Evolutionary conservation across 2,329 filamentous ascomycete species (phyloP).

Genomic region (Fusarium sp.): DNA sequence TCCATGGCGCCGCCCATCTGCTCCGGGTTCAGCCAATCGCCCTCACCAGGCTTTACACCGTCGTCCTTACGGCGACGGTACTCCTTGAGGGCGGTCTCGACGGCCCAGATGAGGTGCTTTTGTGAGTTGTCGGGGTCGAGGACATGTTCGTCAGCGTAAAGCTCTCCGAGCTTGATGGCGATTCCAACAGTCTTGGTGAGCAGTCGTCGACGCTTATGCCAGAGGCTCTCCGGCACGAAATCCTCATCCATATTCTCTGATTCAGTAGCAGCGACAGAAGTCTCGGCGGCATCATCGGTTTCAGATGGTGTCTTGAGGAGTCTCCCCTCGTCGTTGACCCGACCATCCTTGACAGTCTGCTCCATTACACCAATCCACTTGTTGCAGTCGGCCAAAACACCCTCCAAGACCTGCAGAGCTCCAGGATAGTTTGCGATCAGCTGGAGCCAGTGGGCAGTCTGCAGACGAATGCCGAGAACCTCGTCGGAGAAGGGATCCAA

Average conservation of each 20-base stretch:
- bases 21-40: constrained; percentile 75
- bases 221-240: constrained; percentile 58
- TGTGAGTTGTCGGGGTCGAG: constrained; percentile 80
- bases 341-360: constrained; percentile 58
- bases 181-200: constrained; percentile 80
- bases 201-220: constrained; percentile 71
- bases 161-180: constrained; percentile 83
- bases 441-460: constrained; percentile 83
- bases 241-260: constrained; percentile 42
- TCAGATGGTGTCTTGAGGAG: constrained; percentile 36
- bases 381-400: constrained; percentile 75
- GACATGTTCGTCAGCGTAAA: constrained; percentile 83
- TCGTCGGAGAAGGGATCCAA: constrained; percentile 94
- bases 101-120: constrained; percentile 78
- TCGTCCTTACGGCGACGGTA: constrained; percentile 73
- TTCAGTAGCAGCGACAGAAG: constrained; percentile 7
- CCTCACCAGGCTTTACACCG: constrained; percentile 76
- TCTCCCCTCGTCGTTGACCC: constrained; percentile 54
- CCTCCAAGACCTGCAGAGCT: constrained; percentile 81
- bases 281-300: not conserved
- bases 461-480: constrained; percentile 87
- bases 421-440: constrained; percentile 75
- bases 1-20: constrained; percentile 81
- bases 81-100: constrained; percentile 83
- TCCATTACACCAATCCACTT: constrained; percentile 69